A percentile compares a stretch with the other conserved stretches of the same genome.
Conservation (phyloP, 169 alveolate genomes). For the Plasmodium billcollinsi region DNA sequence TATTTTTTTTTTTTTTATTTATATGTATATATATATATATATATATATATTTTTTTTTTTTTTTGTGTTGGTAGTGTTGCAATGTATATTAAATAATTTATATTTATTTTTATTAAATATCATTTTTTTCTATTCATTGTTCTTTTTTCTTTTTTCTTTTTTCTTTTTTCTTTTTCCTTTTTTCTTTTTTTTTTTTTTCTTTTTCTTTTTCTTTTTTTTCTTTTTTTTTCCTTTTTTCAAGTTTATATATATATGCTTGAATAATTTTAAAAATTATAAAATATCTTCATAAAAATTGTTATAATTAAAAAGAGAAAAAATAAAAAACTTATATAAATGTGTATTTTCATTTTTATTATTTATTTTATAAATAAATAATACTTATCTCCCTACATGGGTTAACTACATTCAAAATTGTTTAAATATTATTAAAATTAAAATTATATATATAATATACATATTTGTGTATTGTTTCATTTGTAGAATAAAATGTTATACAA, state of each 20-base stretch:
- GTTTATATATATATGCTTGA: no score
- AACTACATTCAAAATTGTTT: no score
- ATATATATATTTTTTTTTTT: neutral
- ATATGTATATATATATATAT: neutral
- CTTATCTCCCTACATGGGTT: no score
- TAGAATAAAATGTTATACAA: constrained; percentile 24
- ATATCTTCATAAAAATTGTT: no score
- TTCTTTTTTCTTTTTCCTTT: neutral
- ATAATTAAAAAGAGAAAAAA: no score
- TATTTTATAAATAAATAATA: no score
- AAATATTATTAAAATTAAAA: neutral
- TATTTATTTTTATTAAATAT: neutral
- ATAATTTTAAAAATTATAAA: no score
- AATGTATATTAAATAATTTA: neutral
- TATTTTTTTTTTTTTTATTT: no score
- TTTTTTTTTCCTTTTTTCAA: no score
- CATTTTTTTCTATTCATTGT: neutral
- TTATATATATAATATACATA: neutral
- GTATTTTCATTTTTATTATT: no score
- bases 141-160: neutral
- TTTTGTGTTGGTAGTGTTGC: neutral
- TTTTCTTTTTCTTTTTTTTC: no score
- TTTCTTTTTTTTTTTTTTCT: neutral
- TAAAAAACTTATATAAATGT: no score
- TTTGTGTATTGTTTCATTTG: neutral